Evolutionary conservation across 306 rosid species (phyloP).

Genomic region (Begonia loranthoides): DNA sequence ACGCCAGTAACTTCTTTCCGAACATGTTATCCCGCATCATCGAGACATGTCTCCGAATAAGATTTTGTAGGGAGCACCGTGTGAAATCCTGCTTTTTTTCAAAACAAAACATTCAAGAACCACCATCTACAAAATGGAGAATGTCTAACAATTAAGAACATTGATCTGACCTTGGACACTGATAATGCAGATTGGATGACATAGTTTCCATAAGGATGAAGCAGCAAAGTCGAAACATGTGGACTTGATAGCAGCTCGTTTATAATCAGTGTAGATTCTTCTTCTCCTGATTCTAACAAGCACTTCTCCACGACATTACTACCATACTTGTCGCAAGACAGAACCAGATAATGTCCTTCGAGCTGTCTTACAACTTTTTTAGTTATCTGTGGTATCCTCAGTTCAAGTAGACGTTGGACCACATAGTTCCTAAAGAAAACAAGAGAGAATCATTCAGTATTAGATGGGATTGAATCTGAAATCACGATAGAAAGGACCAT

Average conservation of each 20-base stretch:
- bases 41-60: constrained; percentile 16
- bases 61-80: constrained; percentile 12
- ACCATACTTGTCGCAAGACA: constrained; percentile 46
- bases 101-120: background rate
- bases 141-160: background rate
- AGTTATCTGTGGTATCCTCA: constrained; percentile 20
- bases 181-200: constrained; percentile 37
- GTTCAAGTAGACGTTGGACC: constrained; percentile 39
- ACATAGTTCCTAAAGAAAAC: constrained; percentile 53
- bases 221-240: constrained; percentile 28
- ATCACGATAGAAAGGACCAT: no score
- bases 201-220: constrained; percentile 52
- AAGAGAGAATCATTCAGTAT: background rate
- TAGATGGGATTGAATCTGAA: no score
- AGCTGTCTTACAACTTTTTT: constrained; percentile 19
- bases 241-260: constrained; percentile 26
- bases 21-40: constrained; percentile 24
- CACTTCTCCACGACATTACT: constrained; percentile 76
- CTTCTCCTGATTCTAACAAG: constrained; percentile 19
- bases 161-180: constrained; percentile 35
- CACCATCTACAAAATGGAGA: background rate
- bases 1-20: constrained; percentile 41
- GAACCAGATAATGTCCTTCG: constrained; percentile 19
- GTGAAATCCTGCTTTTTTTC: constrained; percentile 18
- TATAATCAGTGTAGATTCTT: constrained; percentile 14